Base-by-base conservation (phyloP, 2,329 filamentous ascomycete species). In the Sphaerulina musiva region DNA sequence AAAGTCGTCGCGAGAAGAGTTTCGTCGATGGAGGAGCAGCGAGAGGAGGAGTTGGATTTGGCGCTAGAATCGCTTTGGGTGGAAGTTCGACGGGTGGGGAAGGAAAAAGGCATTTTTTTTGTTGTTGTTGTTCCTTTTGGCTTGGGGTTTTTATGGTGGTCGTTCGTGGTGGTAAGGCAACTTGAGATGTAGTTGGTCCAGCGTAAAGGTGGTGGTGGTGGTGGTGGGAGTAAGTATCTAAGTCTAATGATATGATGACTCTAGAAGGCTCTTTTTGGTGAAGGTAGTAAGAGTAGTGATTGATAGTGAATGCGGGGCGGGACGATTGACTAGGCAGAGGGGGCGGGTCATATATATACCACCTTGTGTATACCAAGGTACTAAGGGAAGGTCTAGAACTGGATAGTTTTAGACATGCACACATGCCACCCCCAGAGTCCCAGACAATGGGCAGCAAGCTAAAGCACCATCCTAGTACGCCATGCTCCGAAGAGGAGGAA, bases 1-100 rank as follows among this genome's bases (percentile, higher is more conserved):
- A 67, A 57, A 4, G 62, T 68, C 26, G 57, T 64, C 1, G 56
- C 48, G 41, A 59, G 53, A 31, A 68, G 46, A 10, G 54, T 58
- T 36, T 56, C 43, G 40, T 66, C 60, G 8, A 65, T 48, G 6
- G 61, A 61, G 3, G 61, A 62, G 20, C 49, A 62, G 20, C 49
- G 54, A 23, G 62, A 62, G 17, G 63, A 64, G 51, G 14, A 17
- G 14, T 17, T 17, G 14, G 14, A 17, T n/a, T 23, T 55, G 29
- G 59, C 53, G 55, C 62, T 65, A 53, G 59, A 39, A 12, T 53
- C 46, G 56, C 63, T 62, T 49, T 41, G 45, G 31, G 49, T 45
- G 10, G 60, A 62, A 29, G 56, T 61, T 29, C 63, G 62, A 52
- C 59, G 61, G 58, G 44, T 62, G 45, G 12, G 59, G 55, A 62